A percentile compares a stretch with the other conserved stretches of the same genome.
These are phyloP conservation scores for Termitomyces eurrhizus DNA, from an alignment of 768 basidiomycete species.

Conservation along the genomic window DNA sequence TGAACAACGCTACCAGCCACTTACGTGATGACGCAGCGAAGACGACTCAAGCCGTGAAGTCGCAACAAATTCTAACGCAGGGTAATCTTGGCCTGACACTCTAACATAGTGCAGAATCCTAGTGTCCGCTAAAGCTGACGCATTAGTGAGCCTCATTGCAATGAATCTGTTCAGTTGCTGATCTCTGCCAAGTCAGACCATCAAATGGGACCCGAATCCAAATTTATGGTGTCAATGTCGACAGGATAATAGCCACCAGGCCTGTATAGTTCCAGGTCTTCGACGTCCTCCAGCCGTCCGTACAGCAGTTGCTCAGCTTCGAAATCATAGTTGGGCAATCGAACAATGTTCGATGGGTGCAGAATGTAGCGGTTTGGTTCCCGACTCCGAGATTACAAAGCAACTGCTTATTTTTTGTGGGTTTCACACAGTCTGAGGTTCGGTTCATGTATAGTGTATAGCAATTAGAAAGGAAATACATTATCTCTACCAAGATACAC, in stretches of 20 bases:
- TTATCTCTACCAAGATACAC: no score
- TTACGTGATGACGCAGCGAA: slow-evolving; percentile 84
- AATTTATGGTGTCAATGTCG: slow-evolving; percentile 44
- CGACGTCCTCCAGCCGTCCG: neutral
- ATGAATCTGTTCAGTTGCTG: slow-evolving; percentile 36
- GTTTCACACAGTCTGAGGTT: no score
- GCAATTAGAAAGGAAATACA: no score
- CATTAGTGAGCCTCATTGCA: slow-evolving; percentile 51
- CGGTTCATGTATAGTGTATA: no score
- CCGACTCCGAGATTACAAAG: no score
- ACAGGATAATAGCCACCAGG: slow-evolving; percentile 35
- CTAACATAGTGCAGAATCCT: neutral
- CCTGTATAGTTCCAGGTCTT: slow-evolving; percentile 23
- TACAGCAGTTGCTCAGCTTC: neutral
- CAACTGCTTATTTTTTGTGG: no score
- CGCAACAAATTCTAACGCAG: slow-evolving; percentile 46
- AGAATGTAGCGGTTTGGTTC: no score
- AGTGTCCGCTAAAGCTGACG: slow-evolving; percentile 22
- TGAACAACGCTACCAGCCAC: slow-evolving; percentile 73
- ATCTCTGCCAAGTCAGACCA: slow-evolving; percentile 40
- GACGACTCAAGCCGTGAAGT: slow-evolving; percentile 64
- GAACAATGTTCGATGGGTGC: neutral
- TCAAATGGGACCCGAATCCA: slow-evolving; percentile 49
- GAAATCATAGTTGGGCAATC: neutral
- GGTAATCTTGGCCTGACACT: neutral